phyloP scores from a whole-genome alignment of 345 rosid species.

The Eucalyptus paniculata region DNA sequence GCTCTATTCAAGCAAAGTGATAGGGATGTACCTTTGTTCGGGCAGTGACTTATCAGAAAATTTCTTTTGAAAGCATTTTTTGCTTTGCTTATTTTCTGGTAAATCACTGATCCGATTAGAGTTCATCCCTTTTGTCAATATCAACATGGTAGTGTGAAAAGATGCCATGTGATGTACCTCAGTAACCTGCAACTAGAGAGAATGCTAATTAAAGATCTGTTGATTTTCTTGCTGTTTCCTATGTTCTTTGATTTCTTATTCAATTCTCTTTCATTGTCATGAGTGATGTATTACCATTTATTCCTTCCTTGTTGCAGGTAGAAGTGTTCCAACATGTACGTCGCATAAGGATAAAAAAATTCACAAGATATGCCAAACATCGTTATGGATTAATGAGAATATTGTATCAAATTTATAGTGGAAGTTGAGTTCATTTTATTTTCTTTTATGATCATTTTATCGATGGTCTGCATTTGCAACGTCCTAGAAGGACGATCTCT shows the following conservation, averaged over 20 bases:
- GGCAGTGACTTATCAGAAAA: not conserved
- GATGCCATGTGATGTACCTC: not conserved
- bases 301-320: not conserved
- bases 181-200: not conserved
- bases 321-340: not conserved
- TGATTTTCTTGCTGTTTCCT: not conserved
- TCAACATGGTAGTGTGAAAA: not conserved
- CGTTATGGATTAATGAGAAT: not conserved
- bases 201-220: not conserved
- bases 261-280: not conserved
- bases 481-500: not conserved
- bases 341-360: not conserved
- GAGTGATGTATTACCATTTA: not conserved
- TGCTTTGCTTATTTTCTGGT: not conserved
- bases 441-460: not conserved
- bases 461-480: rapidly evolving
- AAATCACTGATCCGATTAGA: not conserved
- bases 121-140: not conserved
- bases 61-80: not conserved
- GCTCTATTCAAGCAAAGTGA: not conserved
- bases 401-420: not conserved
- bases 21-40: not conserved
- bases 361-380: not conserved
- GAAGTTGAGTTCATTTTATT: not conserved
- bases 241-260: not conserved